These are phyloP conservation scores for Cylindrotheca fusiformis DNA, from an alignment of 108 stramenopile species.

Conservation along the genomic window DNA sequence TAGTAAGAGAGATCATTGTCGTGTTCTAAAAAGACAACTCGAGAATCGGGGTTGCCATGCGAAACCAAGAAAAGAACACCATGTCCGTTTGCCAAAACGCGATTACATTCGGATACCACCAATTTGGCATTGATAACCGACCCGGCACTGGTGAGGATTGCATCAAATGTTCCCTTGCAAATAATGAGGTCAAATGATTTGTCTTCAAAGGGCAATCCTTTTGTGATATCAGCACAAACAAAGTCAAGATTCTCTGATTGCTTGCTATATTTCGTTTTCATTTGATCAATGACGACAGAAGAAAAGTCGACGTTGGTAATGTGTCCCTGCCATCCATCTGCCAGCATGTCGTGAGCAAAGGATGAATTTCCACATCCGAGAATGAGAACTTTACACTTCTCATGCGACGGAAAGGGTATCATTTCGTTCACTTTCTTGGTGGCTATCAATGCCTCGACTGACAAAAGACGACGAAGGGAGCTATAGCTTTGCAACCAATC, in stretches of 20 bases:
- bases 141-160: constrained; percentile 58
- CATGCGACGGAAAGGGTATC: constrained; percentile 42
- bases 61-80: constrained; percentile 71
- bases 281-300: constrained; percentile 63
- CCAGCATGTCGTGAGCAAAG: constrained; percentile 64
- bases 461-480: constrained; percentile 16
- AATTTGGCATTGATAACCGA: constrained; percentile 35
- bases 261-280: constrained; percentile 46
- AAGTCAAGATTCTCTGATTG: constrained; percentile 28
- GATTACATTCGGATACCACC: constrained; percentile 56
- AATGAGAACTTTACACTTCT: constrained; percentile 48
- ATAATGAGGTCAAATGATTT: constrained; percentile 80
- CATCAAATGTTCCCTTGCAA: constrained; percentile 81
- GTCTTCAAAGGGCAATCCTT: constrained; percentile 59
- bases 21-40: constrained; percentile 73
- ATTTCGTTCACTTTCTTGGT: constrained; percentile 1
- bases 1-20: constrained; percentile 39
- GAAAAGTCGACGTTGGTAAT: constrained; percentile 79
- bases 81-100: constrained; percentile 54
- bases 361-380: constrained; percentile 69
- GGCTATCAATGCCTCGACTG: constrained; percentile 10
- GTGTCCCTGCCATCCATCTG: constrained; percentile 57
- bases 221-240: constrained; percentile 61
- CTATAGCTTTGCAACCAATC: constrained; percentile 35
- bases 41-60: constrained; percentile 66